These are phyloP conservation scores for Aspergillus egyptiacus DNA, from an alignment of 495 filamentous ascomycete genomes.

Conservation along the genomic window DNA sequence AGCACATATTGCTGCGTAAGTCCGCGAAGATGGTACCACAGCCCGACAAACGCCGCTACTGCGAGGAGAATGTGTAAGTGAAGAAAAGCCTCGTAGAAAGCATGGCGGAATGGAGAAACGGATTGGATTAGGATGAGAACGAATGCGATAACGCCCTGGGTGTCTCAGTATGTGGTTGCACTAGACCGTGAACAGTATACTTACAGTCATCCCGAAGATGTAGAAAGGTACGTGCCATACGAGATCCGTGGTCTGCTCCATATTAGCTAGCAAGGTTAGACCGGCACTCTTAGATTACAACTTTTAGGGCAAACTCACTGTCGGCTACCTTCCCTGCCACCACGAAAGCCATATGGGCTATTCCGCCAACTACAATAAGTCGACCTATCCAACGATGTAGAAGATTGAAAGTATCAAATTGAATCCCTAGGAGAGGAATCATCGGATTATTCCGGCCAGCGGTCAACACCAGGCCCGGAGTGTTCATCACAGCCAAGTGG, in stretches of 20 bases:
- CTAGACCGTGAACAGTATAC: background rate
- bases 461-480: constrained; percentile 34
- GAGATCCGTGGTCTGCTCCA: constrained; percentile 22
- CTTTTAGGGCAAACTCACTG: constrained; percentile 20
- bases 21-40: constrained; percentile 50
- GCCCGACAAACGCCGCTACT: constrained; percentile 41
- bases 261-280: constrained; percentile 5
- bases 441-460: constrained; percentile 42
- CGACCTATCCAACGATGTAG: constrained; percentile 44
- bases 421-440: constrained; percentile 30
- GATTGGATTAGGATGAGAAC: constrained; percentile 45
- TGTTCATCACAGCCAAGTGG: constrained; percentile 39
- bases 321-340: constrained; percentile 23
- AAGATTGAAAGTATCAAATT: constrained; percentile 42
- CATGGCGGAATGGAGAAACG: constrained; percentile 47
- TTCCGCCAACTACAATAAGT: constrained; percentile 29
- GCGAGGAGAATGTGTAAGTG: constrained; percentile 48
- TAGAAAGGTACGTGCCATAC: constrained; percentile 33
- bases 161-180: background rate
- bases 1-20: constrained; percentile 38
- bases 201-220: constrained; percentile 33
- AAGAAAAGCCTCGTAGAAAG: constrained; percentile 55
- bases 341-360: constrained; percentile 34
- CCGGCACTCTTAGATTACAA: background rate
- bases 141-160: constrained; percentile 39